A percentile compares a stretch with the other conserved stretches of the same genome.
Conservation (phyloP, 176 grass and related monocot genomes). For the Hordeum vulgare region DNA sequence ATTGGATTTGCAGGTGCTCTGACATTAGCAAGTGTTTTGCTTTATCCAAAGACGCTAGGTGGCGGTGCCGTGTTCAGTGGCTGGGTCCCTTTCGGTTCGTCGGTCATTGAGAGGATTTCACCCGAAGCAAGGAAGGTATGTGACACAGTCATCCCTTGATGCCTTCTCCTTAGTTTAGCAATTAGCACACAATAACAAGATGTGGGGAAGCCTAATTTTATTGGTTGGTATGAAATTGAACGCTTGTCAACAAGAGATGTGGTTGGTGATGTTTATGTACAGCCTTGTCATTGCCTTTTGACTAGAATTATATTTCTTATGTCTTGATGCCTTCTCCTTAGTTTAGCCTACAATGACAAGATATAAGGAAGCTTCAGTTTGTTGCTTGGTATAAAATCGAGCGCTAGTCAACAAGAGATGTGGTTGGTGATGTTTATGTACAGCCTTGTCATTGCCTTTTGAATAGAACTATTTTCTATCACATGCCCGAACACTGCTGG, state of each 20-base stretch:
- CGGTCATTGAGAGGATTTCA: conserved; percentile 57
- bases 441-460: background rate
- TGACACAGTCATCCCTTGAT: background rate
- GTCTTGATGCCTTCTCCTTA: background rate
- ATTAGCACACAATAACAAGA: background rate
- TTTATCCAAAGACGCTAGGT: conserved; percentile 81
- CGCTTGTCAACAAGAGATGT: background rate
- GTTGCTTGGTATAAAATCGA: background rate
- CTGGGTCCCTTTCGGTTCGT: conserved; percentile 82
- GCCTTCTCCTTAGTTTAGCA: background rate
- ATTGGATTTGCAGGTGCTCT: conserved; percentile 45
- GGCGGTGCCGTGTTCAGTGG: conserved; percentile 81
- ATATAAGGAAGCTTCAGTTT: background rate
- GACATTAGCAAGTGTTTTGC: conserved; percentile 81
- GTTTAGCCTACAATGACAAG: background rate
- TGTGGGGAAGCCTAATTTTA: background rate
- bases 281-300: background rate
- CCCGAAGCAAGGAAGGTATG: conserved; percentile 72
- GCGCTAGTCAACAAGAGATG: background rate
- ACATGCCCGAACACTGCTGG: background rate
- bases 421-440: background rate
- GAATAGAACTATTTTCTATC: background rate
- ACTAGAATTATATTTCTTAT: background rate
- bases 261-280: background rate
- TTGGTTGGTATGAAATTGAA: background rate